Base-by-base conservation (phyloP, 768 basidiomycete species). In the Mycena belliarum region DNA sequence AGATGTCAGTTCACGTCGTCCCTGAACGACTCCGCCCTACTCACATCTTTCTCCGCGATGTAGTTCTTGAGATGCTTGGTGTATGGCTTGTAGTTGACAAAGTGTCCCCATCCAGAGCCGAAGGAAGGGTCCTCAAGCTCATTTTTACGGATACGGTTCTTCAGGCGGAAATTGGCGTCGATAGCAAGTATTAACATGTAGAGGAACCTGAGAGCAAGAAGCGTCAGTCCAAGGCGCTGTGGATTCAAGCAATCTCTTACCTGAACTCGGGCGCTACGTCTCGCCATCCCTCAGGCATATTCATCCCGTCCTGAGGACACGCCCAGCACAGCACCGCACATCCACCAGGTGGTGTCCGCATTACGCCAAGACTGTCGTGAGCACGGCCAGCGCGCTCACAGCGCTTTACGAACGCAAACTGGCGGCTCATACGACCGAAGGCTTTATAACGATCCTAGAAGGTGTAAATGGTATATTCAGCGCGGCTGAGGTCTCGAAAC, bases 131-230 rank as follows among this genome's bases (percentile, higher is more conserved):
- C 63, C 1, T 42, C 24, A 5, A 41, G 24, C 5, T 63, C 59
- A 11, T 52, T 64, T 2, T 58, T 55, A 1, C 56, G 49, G 1
- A 41, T 26, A 5, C 53, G 47, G 16, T 60, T 46, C 57, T 65
- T 67, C 8, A 68, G 40, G 0, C 60, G 55, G 44, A 68, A 70
- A 29, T 65, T 67, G 8, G 61, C 51, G 25, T 69, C 65, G 4
- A 67, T 37, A 6, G 63, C 59, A 8, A 60, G 32, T 21, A 57
- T 3, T 4, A 55, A 51, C 26, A 43, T 48, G 29, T 53, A 63
- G 1, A 65, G n/a, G 28, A 52, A 59, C 6, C 61, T 63, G 21
- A 15, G 10, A n/a, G 3, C 18, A n/a, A n/a, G n/a, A 10, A 4
- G 6, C 5, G 18, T 38, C 3, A 38, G 11, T 38, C 20, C 10